phyloP scores from a whole-genome alignment of 2,329 filamentous ascomycete genomes.

The Colletotrichum aenigma region DNA sequence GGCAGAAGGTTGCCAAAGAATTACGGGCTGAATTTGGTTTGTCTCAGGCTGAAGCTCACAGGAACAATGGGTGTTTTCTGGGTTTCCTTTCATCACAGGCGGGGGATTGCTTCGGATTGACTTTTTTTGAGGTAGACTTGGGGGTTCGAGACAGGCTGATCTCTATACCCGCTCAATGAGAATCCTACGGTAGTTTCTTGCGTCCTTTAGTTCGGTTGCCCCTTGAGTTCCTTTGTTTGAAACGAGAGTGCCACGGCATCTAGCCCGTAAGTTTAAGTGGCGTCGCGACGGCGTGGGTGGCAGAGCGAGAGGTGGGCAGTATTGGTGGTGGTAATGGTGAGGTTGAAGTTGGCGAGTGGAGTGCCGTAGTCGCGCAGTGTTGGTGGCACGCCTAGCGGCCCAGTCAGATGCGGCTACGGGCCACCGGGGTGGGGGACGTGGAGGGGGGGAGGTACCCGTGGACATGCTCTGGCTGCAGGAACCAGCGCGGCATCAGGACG shows the following conservation, averaged over 20 bases:
- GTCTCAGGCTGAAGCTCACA: background rate
- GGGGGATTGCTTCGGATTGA: background rate
- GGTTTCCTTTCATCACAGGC: background rate
- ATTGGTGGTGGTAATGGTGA: background rate
- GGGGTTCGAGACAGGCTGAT: background rate
- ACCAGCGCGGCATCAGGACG: background rate
- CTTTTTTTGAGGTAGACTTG: background rate
- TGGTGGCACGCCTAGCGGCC: background rate
- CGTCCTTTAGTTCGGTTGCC: background rate
- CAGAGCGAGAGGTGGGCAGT: background rate
- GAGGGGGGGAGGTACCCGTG: background rate
- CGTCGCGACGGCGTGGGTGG: background rate
- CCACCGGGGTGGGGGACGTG: background rate
- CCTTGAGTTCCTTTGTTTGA: constrained; percentile 6
- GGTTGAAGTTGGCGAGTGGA: constrained; percentile 5
- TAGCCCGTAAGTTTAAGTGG: background rate
- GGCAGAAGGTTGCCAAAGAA: background rate
- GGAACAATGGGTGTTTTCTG: background rate
- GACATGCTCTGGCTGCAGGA: background rate
- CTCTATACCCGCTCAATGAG: background rate
- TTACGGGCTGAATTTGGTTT: background rate
- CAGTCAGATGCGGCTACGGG: background rate
- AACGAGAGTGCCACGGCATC: no score
- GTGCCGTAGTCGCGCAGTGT: background rate
- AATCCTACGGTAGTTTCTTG: background rate